Evolutionary conservation across 495 filamentous ascomycete species (phyloP).

Genomic region (Clavariopsis aquatica): DNA sequence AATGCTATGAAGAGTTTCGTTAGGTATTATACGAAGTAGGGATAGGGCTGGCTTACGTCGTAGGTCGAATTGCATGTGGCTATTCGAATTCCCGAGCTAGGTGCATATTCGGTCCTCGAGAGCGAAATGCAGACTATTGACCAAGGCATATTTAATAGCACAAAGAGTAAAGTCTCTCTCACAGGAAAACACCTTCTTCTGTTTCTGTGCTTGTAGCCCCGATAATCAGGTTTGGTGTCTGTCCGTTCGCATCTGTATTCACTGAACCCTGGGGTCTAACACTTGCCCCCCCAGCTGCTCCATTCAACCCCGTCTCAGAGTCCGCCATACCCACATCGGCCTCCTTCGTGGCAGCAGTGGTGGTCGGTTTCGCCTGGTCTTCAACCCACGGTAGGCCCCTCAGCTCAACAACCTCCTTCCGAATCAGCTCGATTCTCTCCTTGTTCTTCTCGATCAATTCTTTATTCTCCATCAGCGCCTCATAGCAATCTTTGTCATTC

Average conservation of each 20-base stretch:
- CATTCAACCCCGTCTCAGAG: neutral
- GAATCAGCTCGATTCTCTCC: constrained; percentile 67
- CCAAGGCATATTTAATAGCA: neutral
- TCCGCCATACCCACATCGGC: neutral
- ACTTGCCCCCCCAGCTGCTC: neutral
- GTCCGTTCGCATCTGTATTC: neutral
- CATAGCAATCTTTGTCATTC: constrained; percentile 64
- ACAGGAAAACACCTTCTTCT: neutral
- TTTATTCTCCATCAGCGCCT: constrained; percentile 76
- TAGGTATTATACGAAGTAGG: neutral
- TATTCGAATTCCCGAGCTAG: neutral
- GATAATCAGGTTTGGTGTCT: neutral
- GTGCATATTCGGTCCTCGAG: neutral
- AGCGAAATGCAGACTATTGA: neutral
- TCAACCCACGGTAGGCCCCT: constrained; percentile 63
- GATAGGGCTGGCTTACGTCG: neutral
- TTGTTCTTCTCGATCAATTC: constrained; percentile 71
- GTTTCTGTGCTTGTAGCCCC: neutral
- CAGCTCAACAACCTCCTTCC: constrained; percentile 67
- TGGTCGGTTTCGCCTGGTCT: constrained; percentile 13
- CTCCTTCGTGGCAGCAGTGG: too few species aligned
- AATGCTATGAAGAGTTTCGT: neutral
- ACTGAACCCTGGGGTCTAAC: neutral
- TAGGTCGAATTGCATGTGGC: neutral
- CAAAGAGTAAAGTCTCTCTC: neutral